A percentile compares a stretch with the other conserved stretches of the same genome.
phyloP scores from a whole-genome alignment of 2,329 filamentous ascomycete genomes.

The Calonectria crousiana region DNA sequence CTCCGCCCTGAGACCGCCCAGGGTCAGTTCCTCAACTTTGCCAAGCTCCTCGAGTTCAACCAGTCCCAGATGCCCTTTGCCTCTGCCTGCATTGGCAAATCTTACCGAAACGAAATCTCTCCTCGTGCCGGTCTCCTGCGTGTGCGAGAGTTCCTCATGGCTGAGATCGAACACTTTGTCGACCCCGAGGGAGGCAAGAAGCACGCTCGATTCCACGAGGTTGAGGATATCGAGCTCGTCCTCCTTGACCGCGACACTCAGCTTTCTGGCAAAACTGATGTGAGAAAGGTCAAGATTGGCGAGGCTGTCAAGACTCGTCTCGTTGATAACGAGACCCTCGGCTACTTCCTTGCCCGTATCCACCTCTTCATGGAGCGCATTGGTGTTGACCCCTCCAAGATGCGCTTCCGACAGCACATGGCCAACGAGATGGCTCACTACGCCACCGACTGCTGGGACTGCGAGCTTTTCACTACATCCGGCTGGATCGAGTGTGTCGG shows the following conservation, averaged over 20 bases:
- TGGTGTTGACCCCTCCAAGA: constrained; percentile 87
- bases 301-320: constrained; percentile 85
- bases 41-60: constrained; percentile 96
- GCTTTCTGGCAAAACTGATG: constrained; percentile 84
- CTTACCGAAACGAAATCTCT: constrained; percentile 98
- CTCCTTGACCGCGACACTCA: constrained; percentile 89
- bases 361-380: constrained; percentile 90
- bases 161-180: constrained; percentile 98
- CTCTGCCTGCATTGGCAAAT: constrained; percentile 96
- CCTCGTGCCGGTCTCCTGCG: constrained; percentile 90
- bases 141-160: constrained; percentile 98
- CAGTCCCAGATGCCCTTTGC: constrained; percentile 96
- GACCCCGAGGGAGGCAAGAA: constrained; percentile 96
- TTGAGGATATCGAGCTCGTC: constrained; percentile 85
- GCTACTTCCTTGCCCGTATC: constrained; percentile 96
- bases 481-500: constrained; percentile 99
- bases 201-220: constrained; percentile 87
- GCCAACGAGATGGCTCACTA: constrained; percentile 85
- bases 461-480: constrained; percentile 89
- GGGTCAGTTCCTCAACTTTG: constrained; percentile 97
- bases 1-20: constrained; percentile 96
- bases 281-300: constrained; percentile 81
- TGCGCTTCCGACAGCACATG: constrained; percentile 99
- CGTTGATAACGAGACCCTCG: constrained; percentile 97
- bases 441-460: constrained; percentile 97